Base-by-base conservation (phyloP, 2,329 filamentous ascomycete species). In the Diaporthe citriasiana region DNA sequence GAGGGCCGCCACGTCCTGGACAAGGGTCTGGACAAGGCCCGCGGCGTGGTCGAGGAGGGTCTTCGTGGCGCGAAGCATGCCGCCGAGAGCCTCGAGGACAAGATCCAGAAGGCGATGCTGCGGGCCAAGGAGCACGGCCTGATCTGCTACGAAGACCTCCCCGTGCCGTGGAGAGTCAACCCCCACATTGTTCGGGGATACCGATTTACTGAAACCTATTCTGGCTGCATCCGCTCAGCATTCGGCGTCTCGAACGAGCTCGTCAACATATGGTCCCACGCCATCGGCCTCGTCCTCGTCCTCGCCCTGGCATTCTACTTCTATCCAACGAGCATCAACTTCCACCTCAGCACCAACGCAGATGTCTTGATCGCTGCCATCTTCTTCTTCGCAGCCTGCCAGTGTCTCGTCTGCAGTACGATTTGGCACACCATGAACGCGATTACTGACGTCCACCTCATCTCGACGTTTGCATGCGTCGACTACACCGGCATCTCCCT, bases 371-470 rank as follows among this genome's bases (percentile, higher is more conserved):
- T 99, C 76, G 95, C 96, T 0, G 95, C 94, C 30, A 89, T 97
- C 77, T 99, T 99, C 88, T 98, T 99, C 86, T 94, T 97, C 80
- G 97, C 96, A 63, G 97, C 97, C 59, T 95, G 93, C 87, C 95
- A 98, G 83, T 98, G 96, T 80, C 90, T 99, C 72, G 91, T 96
- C 81, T 99, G 97, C 91, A 97, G 94, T 76, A 96, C 93, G 76
- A 92, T 98, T 81, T 99, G 97, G 97, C 97, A 99, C 85, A 98
- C 97, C 35, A 98, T 99, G 95, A 98, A 96, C 85, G 95, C 94
- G 79, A 97, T 98, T 71, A 95, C 96, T 25, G 94, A 97, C 78
- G 92, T 97, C 79, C 91, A 92, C 27, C 90, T 97, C 55, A 93
- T 99, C 85, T 97, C 97, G 82, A 93, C 95, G 76, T 98, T 99